A percentile compares a stretch with the other conserved stretches of the same genome.
Conservation (phyloP, 2,329 filamentous ascomycete genomes). For the Nannizziopsis barbatae region DNA sequence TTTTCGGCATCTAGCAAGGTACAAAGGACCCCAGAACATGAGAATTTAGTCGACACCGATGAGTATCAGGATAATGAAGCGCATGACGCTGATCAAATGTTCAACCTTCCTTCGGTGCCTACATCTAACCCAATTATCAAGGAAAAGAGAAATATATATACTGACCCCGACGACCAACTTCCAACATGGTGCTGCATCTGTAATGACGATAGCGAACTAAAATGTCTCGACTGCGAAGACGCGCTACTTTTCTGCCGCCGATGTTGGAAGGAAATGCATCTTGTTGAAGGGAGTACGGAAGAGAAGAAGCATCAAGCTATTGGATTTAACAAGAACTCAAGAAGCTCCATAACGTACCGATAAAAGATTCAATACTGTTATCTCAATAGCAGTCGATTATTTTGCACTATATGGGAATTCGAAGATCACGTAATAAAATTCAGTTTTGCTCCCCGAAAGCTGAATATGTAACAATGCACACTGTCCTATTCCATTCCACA, state of each 20-base stretch:
- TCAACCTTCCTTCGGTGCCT: constrained; percentile 21
- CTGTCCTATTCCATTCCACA: too few relatives aligned
- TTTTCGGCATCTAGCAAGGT: constrained; percentile 4
- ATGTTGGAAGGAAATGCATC: constrained; percentile 77
- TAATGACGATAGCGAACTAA: constrained; percentile 62
- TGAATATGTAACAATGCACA: too few relatives aligned
- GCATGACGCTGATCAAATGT: not conserved
- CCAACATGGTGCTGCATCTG: constrained; percentile 72
- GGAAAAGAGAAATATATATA: constrained; percentile 19
- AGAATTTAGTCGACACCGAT: not conserved
- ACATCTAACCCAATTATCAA: constrained; percentile 1
- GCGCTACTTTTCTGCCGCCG: constrained; percentile 59
- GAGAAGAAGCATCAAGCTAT: constrained; percentile 59
- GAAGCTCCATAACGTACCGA: not conserved
- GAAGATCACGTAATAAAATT: too few relatives aligned
- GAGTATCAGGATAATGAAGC: not conserved
- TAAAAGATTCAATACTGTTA: not conserved
- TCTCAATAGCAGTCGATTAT: too few relatives aligned
- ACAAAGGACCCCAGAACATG: not conserved
- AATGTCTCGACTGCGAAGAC: constrained; percentile 59
- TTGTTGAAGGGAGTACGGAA: constrained; percentile 57
- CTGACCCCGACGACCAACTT: constrained; percentile 48
- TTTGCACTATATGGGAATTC: too few relatives aligned
- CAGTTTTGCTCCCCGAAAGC: too few relatives aligned
- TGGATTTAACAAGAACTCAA: constrained; percentile 34